Conservation (phyloP, 1,139 yeast genomes). For the Suhomyces bolitotheri region DNA sequence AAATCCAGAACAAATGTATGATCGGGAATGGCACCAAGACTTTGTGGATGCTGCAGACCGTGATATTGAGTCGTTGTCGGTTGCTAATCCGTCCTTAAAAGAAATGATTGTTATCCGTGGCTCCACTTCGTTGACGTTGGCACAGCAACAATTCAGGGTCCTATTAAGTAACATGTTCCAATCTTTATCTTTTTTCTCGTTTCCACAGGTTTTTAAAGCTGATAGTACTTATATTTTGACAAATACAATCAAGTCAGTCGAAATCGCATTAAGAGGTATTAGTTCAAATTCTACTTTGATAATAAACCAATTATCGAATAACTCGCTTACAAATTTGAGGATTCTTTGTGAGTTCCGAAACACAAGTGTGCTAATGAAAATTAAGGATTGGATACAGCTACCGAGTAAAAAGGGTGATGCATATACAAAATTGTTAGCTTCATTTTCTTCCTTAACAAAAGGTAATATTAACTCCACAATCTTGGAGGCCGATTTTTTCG, state of each 20-base stretch:
- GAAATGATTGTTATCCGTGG: slow-evolving; percentile 26
- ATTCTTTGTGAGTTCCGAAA: slow-evolving; percentile 49
- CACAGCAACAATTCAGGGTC: slow-evolving; percentile 30
- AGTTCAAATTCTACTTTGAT: slow-evolving; percentile 41
- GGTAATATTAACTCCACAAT: slow-evolving; percentile 28
- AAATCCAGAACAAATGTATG: slow-evolving; percentile 18
- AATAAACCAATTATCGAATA: slow-evolving; percentile 60
- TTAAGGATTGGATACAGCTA: slow-evolving; percentile 30
- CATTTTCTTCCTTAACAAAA: slow-evolving; percentile 33
- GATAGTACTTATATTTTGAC: slow-evolving; percentile 43
- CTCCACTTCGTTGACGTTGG: slow-evolving; percentile 12
- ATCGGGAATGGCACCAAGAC: slow-evolving; percentile 29
- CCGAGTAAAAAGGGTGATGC: slow-evolving; percentile 31
- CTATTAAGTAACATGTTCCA: slow-evolving; percentile 40
- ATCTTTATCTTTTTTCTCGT: slow-evolving; percentile 37
- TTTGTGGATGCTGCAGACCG: slow-evolving; percentile 24
- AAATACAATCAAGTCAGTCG: slow-evolving; percentile 62
- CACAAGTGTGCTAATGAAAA: slow-evolving; percentile 35
- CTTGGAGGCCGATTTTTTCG: slow-evolving; percentile 55
- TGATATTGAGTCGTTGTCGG: slow-evolving; percentile 29
- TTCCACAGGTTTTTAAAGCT: slow-evolving; percentile 42
- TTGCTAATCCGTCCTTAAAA: slow-evolving; percentile 27
- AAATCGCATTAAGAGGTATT: slow-evolving; percentile 65
- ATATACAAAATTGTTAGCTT: slow-evolving; percentile 37
- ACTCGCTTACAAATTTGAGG: slow-evolving; percentile 58